phyloP scores from a whole-genome alignment of 2,329 filamentous ascomycete species.

The Aspergillus chevalieri region DNA sequence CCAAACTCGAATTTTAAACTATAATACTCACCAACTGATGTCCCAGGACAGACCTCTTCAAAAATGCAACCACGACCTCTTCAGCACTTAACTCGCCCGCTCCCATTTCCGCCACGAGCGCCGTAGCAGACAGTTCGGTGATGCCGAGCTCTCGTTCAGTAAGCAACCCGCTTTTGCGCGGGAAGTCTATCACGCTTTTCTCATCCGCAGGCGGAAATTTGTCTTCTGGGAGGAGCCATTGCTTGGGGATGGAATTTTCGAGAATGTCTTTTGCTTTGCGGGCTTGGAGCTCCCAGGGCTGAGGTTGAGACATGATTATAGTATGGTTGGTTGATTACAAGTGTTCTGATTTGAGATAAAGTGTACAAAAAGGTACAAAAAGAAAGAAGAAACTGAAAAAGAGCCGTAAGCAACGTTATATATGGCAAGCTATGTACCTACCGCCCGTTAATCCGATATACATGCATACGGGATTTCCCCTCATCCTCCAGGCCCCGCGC shows the following conservation, averaged over 20 bases:
- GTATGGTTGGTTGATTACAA: background rate
- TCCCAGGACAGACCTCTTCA: constrained; percentile 28
- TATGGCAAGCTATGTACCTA: too few species aligned
- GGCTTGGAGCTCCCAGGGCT: constrained; percentile 27
- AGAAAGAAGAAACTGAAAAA: too few species aligned
- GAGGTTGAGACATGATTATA: constrained; percentile 13
- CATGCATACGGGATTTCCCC: too few species aligned
- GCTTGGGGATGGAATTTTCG: constrained; percentile 26
- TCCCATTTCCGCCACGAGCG: constrained; percentile 22
- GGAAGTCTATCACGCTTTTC: constrained; percentile 26
- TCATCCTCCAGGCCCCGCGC: too few species aligned
- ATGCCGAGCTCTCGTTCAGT: constrained; percentile 45
- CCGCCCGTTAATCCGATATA: too few species aligned
- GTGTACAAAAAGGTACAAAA: background rate
- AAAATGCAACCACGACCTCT: constrained; percentile 27
- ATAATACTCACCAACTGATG: constrained; percentile 25
- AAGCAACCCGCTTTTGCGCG: constrained; percentile 44
- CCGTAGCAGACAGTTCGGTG: constrained; percentile 40
- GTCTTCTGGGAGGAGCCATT: constrained; percentile 27
- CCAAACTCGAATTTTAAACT: background rate
- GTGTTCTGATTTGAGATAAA: background rate
- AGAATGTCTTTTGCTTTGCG: constrained; percentile 29
- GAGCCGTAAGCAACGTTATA: too few species aligned
- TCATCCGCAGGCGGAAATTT: constrained; percentile 21
- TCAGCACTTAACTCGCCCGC: constrained; percentile 23